Evolutionary conservation across 306 rosid species (phyloP).

Genomic region (Prunus armeniaca): DNA sequence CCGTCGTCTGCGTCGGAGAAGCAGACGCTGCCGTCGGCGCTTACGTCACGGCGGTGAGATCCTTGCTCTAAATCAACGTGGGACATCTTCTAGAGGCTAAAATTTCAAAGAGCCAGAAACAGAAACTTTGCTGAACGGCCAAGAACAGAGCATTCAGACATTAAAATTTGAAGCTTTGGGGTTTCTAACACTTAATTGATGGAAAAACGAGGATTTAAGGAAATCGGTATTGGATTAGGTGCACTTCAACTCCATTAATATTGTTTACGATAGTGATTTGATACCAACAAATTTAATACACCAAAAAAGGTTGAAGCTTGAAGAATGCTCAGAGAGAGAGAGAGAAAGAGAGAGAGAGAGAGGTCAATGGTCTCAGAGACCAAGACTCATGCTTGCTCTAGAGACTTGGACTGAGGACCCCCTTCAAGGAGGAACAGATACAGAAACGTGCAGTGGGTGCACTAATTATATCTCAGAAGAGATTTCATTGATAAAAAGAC

Average conservation of each 20-base stretch:
- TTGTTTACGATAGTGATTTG: neutral
- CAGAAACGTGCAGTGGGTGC: constrained; percentile 56
- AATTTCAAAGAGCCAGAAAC: constrained; percentile 44
- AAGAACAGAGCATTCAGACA: neutral
- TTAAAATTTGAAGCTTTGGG: neutral
- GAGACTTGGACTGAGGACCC: constrained; percentile 33
- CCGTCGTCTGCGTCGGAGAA: constrained; percentile 93
- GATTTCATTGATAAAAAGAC: constrained; percentile 41
- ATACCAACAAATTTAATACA: constrained; percentile 3
- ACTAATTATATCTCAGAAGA: constrained; percentile 33
- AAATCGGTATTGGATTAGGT: constrained; percentile 57
- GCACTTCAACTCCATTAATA: constrained; percentile 43
- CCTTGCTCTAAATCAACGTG: constrained; percentile 72
- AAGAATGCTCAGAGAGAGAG: constrained; percentile 18
- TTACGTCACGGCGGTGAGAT: constrained; percentile 41
- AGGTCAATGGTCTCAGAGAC: constrained; percentile 27
- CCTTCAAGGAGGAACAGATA: constrained; percentile 30
- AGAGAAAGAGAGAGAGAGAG: constrained; percentile 8
- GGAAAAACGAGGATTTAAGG: constrained; percentile 31
- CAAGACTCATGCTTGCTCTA: constrained; percentile 26
- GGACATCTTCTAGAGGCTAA: constrained; percentile 43
- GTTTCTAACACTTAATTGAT: neutral
- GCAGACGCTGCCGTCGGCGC: constrained; percentile 57
- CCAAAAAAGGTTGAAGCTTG: constrained; percentile 3
- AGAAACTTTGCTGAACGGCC: constrained; percentile 6